Conservation (phyloP, 805 yeast genomes). For the Saccharomycopsis synnaedendra region DNA sequence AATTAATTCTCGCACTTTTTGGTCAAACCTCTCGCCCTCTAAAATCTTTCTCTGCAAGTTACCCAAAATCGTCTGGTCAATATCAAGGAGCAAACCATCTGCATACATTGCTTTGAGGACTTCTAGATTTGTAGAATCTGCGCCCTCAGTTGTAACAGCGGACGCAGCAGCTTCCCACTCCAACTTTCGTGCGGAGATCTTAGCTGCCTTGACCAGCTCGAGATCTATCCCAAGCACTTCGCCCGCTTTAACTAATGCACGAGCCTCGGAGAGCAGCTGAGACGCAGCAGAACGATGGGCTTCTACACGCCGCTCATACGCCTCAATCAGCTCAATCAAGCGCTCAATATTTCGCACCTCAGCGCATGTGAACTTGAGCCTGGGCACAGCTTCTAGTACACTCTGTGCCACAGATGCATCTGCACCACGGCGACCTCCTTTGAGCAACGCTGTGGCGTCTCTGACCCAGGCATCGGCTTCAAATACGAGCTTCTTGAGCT, state of each 20-base stretch:
- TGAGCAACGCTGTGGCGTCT: slow-evolving; percentile 39
- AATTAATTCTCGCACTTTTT: slow-evolving; percentile 3
- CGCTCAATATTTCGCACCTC: slow-evolving; percentile 52
- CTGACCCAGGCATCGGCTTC: slow-evolving; percentile 41
- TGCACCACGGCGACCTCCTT: background rate
- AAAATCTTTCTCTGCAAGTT: background rate
- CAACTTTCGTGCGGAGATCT: too few relatives aligned
- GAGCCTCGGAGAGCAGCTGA: slow-evolving; percentile 32
- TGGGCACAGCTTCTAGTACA: slow-evolving; percentile 36
- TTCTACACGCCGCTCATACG: slow-evolving; percentile 37
- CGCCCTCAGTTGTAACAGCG: too few relatives aligned
- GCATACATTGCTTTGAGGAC: slow-evolving; percentile 17
- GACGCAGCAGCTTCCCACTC: too few relatives aligned
- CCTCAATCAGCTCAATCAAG: slow-evolving; percentile 38
- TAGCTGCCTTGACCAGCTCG: too few relatives aligned
- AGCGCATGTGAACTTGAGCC: slow-evolving; percentile 37
- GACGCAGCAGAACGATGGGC: slow-evolving; percentile 24
- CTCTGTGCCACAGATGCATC: slow-evolving; percentile 1
- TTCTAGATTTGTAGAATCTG: slow-evolving; percentile 1
- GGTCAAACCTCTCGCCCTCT: slow-evolving; percentile 5
- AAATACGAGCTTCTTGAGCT: slow-evolving; percentile 31
- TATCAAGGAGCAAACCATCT: slow-evolving; percentile 2
- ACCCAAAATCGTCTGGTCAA: slow-evolving; percentile 15
- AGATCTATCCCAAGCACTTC: slow-evolving; percentile 42
- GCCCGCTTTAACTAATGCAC: slow-evolving; percentile 46